phyloP scores from a whole-genome alignment of 306 rosid species.

The Amphicarpaea edgeworthii region DNA sequence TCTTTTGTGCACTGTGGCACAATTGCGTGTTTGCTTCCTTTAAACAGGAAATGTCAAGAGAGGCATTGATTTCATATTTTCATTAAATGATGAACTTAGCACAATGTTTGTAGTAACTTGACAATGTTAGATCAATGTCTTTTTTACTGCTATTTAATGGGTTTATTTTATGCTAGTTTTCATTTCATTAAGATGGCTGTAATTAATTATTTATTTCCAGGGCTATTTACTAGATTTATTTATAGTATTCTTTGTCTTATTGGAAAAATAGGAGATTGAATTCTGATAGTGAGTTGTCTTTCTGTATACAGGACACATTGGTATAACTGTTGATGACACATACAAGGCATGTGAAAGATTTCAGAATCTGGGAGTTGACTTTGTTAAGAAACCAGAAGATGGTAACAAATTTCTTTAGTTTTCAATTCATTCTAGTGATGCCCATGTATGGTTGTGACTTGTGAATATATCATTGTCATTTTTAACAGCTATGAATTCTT shows the following conservation, averaged over 20 bases:
- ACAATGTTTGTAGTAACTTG: conserved; percentile 23
- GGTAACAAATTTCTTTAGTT: conserved; percentile 59
- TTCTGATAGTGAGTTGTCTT: conserved; percentile 12
- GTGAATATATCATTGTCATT: conserved; percentile 3
- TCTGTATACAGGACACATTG: conserved; percentile 79
- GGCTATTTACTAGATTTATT: conserved; percentile 3
- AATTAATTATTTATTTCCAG: not conserved
- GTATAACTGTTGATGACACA: conserved; percentile 94
- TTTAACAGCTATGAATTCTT: conserved; percentile 16
- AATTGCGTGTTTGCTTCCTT: conserved; percentile 12
- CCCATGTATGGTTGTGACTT: not conserved
- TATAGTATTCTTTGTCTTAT: not conserved
- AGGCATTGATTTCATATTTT: conserved; percentile 13
- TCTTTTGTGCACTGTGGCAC: not conserved
- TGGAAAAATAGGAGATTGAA: conserved; percentile 8
- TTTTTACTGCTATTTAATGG: conserved; percentile 21
- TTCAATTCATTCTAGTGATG: not conserved
- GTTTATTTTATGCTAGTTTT: conserved; percentile 26
- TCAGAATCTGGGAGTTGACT: conserved; percentile 85
- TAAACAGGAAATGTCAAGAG: not conserved
- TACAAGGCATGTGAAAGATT: conserved; percentile 92
- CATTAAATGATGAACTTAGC: conserved; percentile 22
- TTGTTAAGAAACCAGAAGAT: conserved; percentile 84
- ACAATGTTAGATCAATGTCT: not conserved
- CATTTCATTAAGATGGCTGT: conserved; percentile 11